Conservation (phyloP, 2,329 filamentous ascomycete genomes). For the Sporothrix humicola region DNA sequence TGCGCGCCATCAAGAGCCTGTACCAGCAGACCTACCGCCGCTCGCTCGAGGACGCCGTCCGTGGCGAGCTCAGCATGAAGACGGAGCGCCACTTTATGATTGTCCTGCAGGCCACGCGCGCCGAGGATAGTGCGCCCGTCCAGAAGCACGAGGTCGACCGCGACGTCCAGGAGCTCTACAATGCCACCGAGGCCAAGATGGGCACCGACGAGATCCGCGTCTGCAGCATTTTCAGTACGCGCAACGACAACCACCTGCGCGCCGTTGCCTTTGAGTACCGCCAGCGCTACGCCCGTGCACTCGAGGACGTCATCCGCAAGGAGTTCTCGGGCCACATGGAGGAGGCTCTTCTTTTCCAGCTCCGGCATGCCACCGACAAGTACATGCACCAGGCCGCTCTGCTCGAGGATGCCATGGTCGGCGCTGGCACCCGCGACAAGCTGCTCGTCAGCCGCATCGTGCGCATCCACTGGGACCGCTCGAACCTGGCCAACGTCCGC, state of each 20-base stretch:
- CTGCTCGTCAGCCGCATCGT: constrained; percentile 79
- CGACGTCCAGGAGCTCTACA: constrained; percentile 78
- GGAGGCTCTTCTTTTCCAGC: constrained; percentile 77
- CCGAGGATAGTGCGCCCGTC: constrained; percentile 78
- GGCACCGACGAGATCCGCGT: constrained; percentile 78
- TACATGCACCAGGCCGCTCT: constrained; percentile 81
- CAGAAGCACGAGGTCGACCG: constrained; percentile 74
- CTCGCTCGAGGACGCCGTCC: constrained; percentile 73
- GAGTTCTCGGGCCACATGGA: constrained; percentile 95
- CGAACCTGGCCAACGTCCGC: constrained; percentile 77
- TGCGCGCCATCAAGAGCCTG: constrained; percentile 80
- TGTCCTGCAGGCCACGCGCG: constrained; percentile 73
- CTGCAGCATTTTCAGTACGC: constrained; percentile 75
- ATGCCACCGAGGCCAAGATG: constrained; percentile 73
- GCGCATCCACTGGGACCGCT: constrained; percentile 80
- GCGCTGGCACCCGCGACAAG: constrained; percentile 83
- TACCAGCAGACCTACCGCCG: constrained; percentile 72
- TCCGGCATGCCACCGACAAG: constrained; percentile 77
- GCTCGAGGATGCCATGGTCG: constrained; percentile 87
- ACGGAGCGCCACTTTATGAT: constrained; percentile 86
- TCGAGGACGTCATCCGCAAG: constrained; percentile 76
- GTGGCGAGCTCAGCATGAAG: constrained; percentile 80
- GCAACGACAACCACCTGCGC: constrained; percentile 82
- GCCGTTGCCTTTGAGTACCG: constrained; percentile 79
- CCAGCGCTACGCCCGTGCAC: constrained; percentile 68